Conservation (phyloP, 2,329 filamentous ascomycete genomes). For the Cordyceps tenuipes region DNA sequence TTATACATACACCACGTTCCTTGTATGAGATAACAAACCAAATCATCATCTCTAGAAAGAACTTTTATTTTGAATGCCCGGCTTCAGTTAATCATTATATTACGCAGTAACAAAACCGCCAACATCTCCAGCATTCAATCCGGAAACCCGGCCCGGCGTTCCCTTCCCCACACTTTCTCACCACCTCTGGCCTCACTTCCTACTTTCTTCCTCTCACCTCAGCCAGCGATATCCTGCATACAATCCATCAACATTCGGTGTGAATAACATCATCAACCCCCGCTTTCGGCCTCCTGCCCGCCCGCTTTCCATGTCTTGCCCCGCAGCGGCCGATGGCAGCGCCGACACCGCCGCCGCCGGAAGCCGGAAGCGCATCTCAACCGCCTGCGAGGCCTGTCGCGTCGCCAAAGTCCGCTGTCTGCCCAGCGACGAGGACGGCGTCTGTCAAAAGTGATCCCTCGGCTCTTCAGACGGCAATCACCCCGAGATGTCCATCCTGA, state of each 20-base stretch:
- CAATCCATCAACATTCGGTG: not conserved
- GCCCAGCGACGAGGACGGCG: slow-evolving; percentile 1
- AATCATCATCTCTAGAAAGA: no score
- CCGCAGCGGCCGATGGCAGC: not conserved
- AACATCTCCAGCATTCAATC: no score
- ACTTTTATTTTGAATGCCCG: no score
- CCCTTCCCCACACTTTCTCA: no score
- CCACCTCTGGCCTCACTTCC: no score
- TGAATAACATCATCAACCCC: not conserved
- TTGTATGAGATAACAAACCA: no score
- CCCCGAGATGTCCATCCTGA: no score
- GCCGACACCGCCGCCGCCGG: not conserved
- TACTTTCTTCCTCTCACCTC: not conserved
- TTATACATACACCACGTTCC: no score
- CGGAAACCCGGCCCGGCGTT: no score
- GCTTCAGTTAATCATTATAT: no score
- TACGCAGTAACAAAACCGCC: no score
- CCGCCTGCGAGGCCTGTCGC: slow-evolving; percentile 8
- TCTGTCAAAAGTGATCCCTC: slow-evolving; percentile 1
- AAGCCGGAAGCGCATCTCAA: slow-evolving; percentile 3
- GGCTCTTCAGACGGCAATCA: not conserved
- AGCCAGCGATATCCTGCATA: not conserved
- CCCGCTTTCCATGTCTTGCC: not conserved
- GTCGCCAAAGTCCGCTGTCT: slow-evolving; percentile 4
- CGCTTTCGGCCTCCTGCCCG: not conserved